These are phyloP conservation scores for Aspergillus nidulans DNA, from an alignment of 495 filamentous ascomycete genomes.

Conservation along the genomic window DNA sequence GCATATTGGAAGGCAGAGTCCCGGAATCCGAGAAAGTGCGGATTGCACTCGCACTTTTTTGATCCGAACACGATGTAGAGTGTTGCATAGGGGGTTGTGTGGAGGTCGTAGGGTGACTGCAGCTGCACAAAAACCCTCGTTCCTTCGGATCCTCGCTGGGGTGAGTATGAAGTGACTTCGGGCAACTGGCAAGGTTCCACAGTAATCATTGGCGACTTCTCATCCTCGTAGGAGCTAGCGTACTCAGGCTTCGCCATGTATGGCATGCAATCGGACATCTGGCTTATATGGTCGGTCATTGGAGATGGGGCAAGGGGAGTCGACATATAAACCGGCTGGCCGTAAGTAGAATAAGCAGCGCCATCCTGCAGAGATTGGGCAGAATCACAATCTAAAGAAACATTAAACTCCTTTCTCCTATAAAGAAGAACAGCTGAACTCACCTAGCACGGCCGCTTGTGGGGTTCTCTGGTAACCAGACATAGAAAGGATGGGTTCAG, in stretches of 20 bases:
- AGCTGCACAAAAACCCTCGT: constrained; percentile 69
- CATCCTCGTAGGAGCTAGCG: constrained; percentile 43
- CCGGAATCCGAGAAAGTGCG: constrained; percentile 57
- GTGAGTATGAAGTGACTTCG: constrained; percentile 63
- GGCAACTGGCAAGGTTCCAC: constrained; percentile 38
- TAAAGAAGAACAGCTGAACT: constrained; percentile 6
- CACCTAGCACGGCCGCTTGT: constrained; percentile 40
- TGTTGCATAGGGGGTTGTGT: constrained; percentile 50
- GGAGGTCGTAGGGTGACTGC: constrained; percentile 65
- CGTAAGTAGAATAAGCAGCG: constrained; percentile 41
- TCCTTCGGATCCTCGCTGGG: constrained; percentile 61
- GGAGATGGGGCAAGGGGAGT: constrained; percentile 43
- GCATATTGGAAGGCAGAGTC: constrained; percentile 61
- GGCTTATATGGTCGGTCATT: constrained; percentile 44
- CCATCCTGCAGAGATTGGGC: constrained; percentile 43
- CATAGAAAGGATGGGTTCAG: constrained; percentile 52
- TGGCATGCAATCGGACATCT: constrained; percentile 40
- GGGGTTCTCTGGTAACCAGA: constrained; percentile 46
- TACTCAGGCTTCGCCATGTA: constrained; percentile 41
- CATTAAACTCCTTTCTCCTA: background rate
- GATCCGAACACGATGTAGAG: constrained; percentile 73
- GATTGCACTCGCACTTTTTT: constrained; percentile 58
- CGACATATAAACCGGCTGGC: constrained; percentile 41
- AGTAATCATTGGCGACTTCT: constrained; percentile 36
- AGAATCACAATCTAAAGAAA: constrained; percentile 37